Percentiles rank a stretch among this genome's conserved stretches.
These are phyloP conservation scores for Wickerhamomyces canadensis DNA, from an alignment of 805 yeast genomes.

Conservation along the genomic window DNA sequence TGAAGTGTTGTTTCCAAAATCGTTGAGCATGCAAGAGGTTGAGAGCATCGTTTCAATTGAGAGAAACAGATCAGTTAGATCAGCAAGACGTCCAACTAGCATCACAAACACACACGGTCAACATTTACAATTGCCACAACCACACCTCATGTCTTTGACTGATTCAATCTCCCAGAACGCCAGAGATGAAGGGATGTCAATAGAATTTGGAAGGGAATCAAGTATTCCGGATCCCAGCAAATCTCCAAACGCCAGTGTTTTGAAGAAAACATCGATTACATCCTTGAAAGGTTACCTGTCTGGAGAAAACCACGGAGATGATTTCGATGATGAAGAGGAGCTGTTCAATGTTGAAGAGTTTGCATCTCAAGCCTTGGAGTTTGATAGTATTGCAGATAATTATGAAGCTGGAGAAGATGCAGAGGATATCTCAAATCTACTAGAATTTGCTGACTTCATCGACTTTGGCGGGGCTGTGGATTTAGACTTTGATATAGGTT, in stretches of 20 bases:
- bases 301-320: slow-evolving; percentile 5
- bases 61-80: slow-evolving; percentile 56
- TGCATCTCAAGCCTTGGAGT: slow-evolving; percentile 14
- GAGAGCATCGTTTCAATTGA: slow-evolving; percentile 67
- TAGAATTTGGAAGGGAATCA: slow-evolving; percentile 25
- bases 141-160: slow-evolving; percentile 10
- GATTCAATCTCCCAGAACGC: slow-evolving; percentile 34
- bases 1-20: slow-evolving; percentile 67
- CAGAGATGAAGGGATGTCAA: slow-evolving; percentile 42
- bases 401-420: slow-evolving; percentile 9
- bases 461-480: slow-evolving; percentile 40
- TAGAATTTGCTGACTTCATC: slow-evolving; percentile 41
- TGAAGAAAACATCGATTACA: slow-evolving; percentile 24
- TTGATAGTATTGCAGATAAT: slow-evolving; percentile 11
- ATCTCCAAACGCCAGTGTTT: slow-evolving; percentile 32
- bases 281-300: slow-evolving; percentile 3
- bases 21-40: slow-evolving; percentile 60
- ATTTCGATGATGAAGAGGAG: slow-evolving; percentile 15
- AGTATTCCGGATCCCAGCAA: slow-evolving; percentile 28
- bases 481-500: slow-evolving; percentile 26
- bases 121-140: not conserved
- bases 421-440: slow-evolving; percentile 34
- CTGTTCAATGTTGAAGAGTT: slow-evolving; percentile 24
- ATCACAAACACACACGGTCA: slow-evolving; percentile 20
- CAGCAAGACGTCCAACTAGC: slow-evolving; percentile 35